These are phyloP conservation scores for Penicillium janthinellum DNA, from an alignment of 2,329 filamentous ascomycete species.

Conservation along the genomic window DNA sequence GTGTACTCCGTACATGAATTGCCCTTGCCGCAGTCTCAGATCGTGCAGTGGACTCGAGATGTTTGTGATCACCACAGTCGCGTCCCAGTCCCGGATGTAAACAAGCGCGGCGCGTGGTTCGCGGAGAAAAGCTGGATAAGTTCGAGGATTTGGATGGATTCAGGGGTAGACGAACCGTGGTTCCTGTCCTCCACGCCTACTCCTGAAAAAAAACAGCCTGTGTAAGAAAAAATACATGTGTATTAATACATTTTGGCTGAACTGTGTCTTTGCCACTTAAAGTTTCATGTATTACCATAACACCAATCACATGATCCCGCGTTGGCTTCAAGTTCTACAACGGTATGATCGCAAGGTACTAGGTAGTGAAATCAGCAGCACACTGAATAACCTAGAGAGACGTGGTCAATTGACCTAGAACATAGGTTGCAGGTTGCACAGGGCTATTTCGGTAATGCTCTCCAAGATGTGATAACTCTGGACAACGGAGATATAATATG, in stretches of 20 bases:
- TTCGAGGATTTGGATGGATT: slow-evolving; percentile 11
- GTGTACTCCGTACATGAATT: background rate
- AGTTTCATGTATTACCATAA: background rate
- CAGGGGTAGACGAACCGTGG: slow-evolving; percentile 27
- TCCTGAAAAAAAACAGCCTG: background rate
- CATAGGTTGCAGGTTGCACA: background rate
- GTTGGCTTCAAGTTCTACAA: background rate
- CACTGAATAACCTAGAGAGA: background rate
- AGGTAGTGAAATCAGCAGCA: background rate
- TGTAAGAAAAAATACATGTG: background rate
- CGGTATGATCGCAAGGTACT: background rate
- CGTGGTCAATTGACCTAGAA: background rate
- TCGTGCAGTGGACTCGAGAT: background rate
- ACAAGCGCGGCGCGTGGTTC: slow-evolving; percentile 17
- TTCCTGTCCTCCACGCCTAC: background rate
- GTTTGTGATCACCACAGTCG: background rate
- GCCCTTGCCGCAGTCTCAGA: slow-evolving; percentile 1
- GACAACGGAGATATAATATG: background rate
- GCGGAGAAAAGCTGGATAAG: slow-evolving; percentile 2
- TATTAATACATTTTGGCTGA: background rate
- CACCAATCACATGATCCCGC: background rate
- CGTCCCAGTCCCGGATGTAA: slow-evolving; percentile 5
- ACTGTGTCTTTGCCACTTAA: background rate
- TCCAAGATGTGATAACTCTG: no score
- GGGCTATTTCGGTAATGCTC: no score